Percentiles rank a stretch among this genome's conserved stretches.
These are phyloP conservation scores for Mycena epipterygia DNA, from an alignment of 768 basidiomycete genomes.

Conservation along the genomic window DNA sequence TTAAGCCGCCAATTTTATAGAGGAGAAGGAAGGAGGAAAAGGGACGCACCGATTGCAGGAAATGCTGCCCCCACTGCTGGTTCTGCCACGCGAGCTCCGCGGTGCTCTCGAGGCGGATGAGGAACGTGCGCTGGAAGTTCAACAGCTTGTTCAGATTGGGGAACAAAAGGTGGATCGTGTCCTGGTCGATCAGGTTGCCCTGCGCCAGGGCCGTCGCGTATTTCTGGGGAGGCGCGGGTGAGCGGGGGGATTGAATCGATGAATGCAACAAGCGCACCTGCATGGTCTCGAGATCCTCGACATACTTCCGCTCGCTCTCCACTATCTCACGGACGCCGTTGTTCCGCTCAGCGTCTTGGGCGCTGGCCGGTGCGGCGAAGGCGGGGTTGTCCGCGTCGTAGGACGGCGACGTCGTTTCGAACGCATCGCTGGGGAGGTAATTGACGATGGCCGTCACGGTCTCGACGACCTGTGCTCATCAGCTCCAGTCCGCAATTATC, in stretches of 20 bases:
- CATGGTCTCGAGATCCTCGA: conserved; percentile 80
- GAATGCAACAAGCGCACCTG: conserved; percentile 68
- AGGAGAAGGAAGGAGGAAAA: conserved; percentile 60
- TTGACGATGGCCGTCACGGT: conserved; percentile 88
- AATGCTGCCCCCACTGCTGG: conserved; percentile 89
- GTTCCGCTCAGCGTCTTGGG: conserved; percentile 71
- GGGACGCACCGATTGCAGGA: conserved; percentile 81
- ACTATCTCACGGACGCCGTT: conserved; percentile 85
- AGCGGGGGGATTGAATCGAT: not conserved
- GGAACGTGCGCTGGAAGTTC: conserved; percentile 95
- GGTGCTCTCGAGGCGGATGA: conserved; percentile 88
- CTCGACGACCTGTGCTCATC: conserved; percentile 78
- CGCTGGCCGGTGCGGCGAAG: conserved; percentile 60
- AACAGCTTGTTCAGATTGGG: conserved; percentile 93
- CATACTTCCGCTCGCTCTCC: not conserved
- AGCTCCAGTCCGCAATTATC: not conserved
- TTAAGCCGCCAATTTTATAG: no score
- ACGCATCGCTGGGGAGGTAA: conserved; percentile 76
- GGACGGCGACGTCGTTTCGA: conserved; percentile 72
- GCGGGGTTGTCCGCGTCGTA: conserved; percentile 59
- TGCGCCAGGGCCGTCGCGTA: conserved; percentile 88
- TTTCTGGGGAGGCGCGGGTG: conserved; percentile 65
- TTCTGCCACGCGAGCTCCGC: conserved; percentile 85
- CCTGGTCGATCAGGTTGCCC: conserved; percentile 88
- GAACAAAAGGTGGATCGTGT: conserved; percentile 95